These are phyloP conservation scores for Penicillium samsonianum DNA, from an alignment of 495 filamentous ascomycete genomes.

Conservation along the genomic window DNA sequence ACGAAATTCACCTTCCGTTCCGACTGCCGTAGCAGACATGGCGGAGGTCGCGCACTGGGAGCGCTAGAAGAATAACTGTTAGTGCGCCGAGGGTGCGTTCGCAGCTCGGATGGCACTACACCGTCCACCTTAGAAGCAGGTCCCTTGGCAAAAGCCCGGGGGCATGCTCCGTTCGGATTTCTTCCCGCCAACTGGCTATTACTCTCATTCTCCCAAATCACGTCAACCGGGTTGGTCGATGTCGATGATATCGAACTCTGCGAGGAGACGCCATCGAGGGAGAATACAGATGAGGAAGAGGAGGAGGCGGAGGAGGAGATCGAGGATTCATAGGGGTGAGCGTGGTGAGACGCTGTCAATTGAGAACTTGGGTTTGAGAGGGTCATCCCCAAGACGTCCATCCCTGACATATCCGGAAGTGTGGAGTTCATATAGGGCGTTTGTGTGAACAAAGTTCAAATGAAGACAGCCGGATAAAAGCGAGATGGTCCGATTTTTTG, in stretches of 20 bases:
- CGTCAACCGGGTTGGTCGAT: slow-evolving; percentile 47
- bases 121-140: slow-evolving; percentile 38
- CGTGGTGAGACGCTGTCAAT: slow-evolving; percentile 39
- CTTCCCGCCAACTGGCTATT: slow-evolving; percentile 34
- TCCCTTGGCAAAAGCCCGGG: slow-evolving; percentile 35
- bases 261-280: slow-evolving; percentile 59
- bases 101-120: slow-evolving; percentile 64
- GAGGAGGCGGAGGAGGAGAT: slow-evolving; percentile 74
- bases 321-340: slow-evolving; percentile 65
- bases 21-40: slow-evolving; percentile 81
- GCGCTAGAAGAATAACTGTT: slow-evolving; percentile 46
- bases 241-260: slow-evolving; percentile 55
- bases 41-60: slow-evolving; percentile 67
- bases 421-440: slow-evolving; percentile 28
- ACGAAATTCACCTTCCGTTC: slow-evolving; percentile 96
- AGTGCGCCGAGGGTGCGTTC: slow-evolving; percentile 82
- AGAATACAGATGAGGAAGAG: slow-evolving; percentile 78
- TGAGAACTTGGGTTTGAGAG: slow-evolving; percentile 43
- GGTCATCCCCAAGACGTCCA: slow-evolving; percentile 52
- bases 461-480: slow-evolving; percentile 17
- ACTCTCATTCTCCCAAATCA: slow-evolving; percentile 52
- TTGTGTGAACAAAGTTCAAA: slow-evolving; percentile 4
- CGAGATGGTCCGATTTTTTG: slow-evolving; percentile 35
- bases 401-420: slow-evolving; percentile 48
- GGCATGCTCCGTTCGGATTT: slow-evolving; percentile 22